These are phyloP conservation scores for Heliosperma pusillum DNA, from an alignment of 148 eudicot genomes.

Conservation along the genomic window DNA sequence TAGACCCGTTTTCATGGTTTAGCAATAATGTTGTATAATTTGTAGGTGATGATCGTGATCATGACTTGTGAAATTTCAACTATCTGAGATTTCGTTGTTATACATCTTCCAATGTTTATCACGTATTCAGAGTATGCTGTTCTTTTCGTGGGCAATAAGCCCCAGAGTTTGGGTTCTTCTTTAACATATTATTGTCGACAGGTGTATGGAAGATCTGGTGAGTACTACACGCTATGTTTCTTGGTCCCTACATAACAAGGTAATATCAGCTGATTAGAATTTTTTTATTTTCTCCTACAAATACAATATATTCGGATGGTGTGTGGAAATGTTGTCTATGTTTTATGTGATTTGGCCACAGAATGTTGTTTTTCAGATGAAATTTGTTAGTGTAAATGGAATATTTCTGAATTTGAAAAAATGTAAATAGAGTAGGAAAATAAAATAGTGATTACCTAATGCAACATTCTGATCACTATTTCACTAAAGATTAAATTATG, in stretches of 20 bases:
- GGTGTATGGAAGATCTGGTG: constrained; percentile 94
- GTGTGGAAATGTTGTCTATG: neutral
- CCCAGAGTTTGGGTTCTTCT: neutral
- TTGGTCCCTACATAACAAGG: constrained; percentile 99
- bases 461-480: neutral
- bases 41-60: neutral
- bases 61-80: neutral
- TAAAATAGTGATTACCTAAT: neutral
- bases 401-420: neutral
- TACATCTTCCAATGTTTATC: neutral
- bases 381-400: neutral
- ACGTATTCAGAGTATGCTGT: neutral
- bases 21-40: neutral
- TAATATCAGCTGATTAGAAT: constrained; percentile 16
- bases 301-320: neutral
- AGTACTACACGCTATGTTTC: constrained; percentile 97
- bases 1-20: too few species aligned
- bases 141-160: neutral
- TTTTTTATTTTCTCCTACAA: neutral
- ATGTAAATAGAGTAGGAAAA: neutral
- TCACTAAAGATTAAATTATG: neutral
- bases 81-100: neutral
- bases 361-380: neutral
- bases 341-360: neutral
- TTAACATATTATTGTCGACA: constrained; percentile 24